phyloP scores from a whole-genome alignment of 2,329 filamentous ascomycete genomes.

The Paraconiothyrium brasiliense region DNA sequence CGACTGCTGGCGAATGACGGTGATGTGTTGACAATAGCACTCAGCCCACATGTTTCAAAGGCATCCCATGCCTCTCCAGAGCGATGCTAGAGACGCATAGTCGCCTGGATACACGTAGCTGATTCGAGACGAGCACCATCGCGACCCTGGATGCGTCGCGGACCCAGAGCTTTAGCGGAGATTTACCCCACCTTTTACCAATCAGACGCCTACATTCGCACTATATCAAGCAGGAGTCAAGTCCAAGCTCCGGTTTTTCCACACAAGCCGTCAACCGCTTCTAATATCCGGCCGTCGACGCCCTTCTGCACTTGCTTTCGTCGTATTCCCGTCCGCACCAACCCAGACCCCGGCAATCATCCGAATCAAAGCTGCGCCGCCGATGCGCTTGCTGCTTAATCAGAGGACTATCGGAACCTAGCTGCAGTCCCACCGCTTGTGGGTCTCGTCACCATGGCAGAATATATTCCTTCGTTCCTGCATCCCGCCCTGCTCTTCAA shows the following conservation, averaged over 20 bases:
- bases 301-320: background rate
- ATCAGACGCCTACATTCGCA: background rate
- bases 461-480: conserved; percentile 18
- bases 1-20: background rate
- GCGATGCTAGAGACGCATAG: background rate
- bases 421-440: conserved; percentile 17
- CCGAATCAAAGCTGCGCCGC: conserved; percentile 1
- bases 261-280: conserved; percentile 5
- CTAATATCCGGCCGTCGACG: conserved; percentile 16
- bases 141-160: background rate
- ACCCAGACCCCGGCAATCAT: conserved; percentile 12
- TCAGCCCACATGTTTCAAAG: background rate
- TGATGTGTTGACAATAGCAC: no score
- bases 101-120: background rate
- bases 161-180: background rate
- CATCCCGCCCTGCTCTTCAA: conserved; percentile 15
- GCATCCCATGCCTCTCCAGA: background rate
- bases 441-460: conserved; percentile 21
- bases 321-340: conserved; percentile 20
- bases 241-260: background rate
- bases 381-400: conserved; percentile 19
- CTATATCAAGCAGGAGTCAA: background rate
- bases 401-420: conserved; percentile 17
- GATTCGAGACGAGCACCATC: background rate
- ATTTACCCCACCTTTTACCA: conserved; percentile 11